Conservation (phyloP, 1,139 yeast genomes). For the Candida glucosophila region DNA sequence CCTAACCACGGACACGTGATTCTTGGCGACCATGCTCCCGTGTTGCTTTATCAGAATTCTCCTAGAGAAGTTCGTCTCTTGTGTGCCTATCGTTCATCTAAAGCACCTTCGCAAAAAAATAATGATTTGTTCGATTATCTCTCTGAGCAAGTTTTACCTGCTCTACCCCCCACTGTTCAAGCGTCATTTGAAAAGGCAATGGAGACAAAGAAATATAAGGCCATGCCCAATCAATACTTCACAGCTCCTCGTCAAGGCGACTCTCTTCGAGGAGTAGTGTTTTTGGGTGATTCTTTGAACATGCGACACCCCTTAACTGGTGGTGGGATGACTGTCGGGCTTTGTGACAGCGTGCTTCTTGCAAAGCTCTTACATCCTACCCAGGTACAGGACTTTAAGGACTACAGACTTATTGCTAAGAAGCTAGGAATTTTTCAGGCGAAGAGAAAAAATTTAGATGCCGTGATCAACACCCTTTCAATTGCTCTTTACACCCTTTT, state of each 20-base stretch:
- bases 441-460: conserved; percentile 68
- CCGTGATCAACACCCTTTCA: conserved; percentile 84
- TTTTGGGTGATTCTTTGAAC: conserved; percentile 89
- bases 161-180: conserved; percentile 53
- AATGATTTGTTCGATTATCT: conserved; percentile 59
- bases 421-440: conserved; percentile 62
- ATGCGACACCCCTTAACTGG: conserved; percentile 99
- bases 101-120: conserved; percentile 58
- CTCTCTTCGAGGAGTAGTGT: conserved; percentile 68
- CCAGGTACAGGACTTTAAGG: conserved; percentile 48
- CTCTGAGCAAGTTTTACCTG: conserved; percentile 50
- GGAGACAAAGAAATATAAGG: conserved; percentile 45
- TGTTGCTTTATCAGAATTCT: conserved; percentile 79
- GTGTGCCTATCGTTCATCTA: conserved; percentile 74
- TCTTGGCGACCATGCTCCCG: conserved; percentile 80
- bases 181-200: conserved; percentile 54
- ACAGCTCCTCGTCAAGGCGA: conserved; percentile 63
- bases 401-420: conserved; percentile 45
- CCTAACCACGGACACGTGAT: conserved; percentile 84
- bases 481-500: conserved; percentile 84
- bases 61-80: conserved; percentile 77
- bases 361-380: conserved; percentile 52
- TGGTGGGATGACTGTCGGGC: conserved; percentile 98
- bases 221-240: conserved; percentile 92
- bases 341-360: conserved; percentile 73